Conservation (phyloP, 768 basidiomycete species). For the Psilocybe cyanescens region DNA sequence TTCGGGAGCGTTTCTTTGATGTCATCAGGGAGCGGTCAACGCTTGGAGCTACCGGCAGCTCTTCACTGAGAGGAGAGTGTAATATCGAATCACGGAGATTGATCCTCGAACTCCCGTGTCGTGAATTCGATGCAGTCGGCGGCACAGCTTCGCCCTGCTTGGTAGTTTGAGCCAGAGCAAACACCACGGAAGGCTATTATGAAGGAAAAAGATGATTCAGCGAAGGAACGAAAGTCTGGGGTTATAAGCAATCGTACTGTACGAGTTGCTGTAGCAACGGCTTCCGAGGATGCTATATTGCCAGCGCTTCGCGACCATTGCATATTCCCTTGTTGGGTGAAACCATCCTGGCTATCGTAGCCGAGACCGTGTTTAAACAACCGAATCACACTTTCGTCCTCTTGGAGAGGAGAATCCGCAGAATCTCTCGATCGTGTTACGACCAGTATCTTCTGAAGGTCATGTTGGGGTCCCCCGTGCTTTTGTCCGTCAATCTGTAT, state of each 20-base stretch:
- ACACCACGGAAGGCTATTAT: neutral
- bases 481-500: constrained; percentile 8
- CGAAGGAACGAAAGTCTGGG: neutral
- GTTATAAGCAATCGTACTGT: constrained; percentile 15
- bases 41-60: constrained; percentile 12
- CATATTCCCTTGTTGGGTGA: neutral
- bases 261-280: constrained; percentile 26
- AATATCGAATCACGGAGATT: constrained; percentile 14
- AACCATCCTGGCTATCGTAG: neutral
- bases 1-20: constrained; percentile 19
- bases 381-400: neutral
- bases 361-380: neutral
- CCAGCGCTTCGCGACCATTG: neutral
- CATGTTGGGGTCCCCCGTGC: neutral
- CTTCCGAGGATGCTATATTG: neutral
- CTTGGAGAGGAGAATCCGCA: neutral
- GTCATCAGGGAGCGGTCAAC: constrained; percentile 24
- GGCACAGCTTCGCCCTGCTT: neutral
- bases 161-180: constrained; percentile 7
- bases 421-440: neutral
- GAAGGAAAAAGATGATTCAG: neutral
- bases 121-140: neutral
- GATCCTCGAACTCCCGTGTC: neutral
- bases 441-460: neutral
- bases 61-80: constrained; percentile 14